Evolutionary conservation across 2,329 filamentous ascomycete genomes (phyloP).

Genomic region (Cladosporium sp.): DNA sequence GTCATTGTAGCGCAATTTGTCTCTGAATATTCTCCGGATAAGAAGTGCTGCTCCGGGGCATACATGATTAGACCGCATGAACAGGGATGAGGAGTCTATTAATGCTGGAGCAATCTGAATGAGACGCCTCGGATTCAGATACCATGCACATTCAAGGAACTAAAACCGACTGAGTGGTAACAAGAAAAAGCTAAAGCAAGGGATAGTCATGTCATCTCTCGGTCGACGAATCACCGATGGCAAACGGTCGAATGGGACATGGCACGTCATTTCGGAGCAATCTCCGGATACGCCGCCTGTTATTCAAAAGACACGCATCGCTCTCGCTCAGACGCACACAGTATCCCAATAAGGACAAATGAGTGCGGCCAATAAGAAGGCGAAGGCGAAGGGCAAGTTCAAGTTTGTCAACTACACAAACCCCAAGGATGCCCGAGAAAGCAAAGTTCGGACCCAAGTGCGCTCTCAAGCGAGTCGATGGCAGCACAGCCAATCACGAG

Average conservation of each 20-base stretch:
- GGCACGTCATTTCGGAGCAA: too few species aligned
- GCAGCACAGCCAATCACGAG: slow-evolving; percentile 1
- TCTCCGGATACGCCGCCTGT: too few species aligned
- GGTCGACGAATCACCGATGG: too few species aligned
- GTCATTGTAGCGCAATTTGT: neutral
- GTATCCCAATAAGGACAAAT: neutral
- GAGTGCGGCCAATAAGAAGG: neutral
- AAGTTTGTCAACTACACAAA: slow-evolving; percentile 1
- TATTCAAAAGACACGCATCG: neutral
- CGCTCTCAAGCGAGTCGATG: slow-evolving; percentile 9
- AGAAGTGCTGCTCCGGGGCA: neutral
- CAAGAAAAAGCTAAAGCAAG: too few species aligned
- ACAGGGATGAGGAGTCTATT: neutral
- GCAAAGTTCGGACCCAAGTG: neutral
- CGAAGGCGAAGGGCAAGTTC: neutral
- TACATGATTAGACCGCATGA: neutral
- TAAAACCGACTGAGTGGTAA: too few species aligned
- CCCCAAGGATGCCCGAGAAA: neutral
- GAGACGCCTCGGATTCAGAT: neutral
- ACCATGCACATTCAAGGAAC: too few species aligned
- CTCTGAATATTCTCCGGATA: neutral
- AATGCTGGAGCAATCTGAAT: neutral
- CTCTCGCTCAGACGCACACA: neutral
- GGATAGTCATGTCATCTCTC: too few species aligned
- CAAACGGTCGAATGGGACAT: too few species aligned